Base-by-base conservation (phyloP, 352 stramenopile species). In the Globisporangium middletonii region DNA sequence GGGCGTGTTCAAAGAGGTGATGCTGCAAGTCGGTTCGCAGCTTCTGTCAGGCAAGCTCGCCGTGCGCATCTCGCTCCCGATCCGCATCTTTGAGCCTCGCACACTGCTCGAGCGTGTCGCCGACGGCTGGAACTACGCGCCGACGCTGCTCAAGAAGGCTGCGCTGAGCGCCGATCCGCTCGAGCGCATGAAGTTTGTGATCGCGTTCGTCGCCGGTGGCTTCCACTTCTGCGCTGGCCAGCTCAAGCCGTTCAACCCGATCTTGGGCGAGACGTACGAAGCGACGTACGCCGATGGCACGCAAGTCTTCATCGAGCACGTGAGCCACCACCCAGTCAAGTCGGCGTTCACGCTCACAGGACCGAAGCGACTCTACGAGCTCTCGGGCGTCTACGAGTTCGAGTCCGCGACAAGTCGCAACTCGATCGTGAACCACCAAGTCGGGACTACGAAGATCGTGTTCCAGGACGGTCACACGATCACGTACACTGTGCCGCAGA, bases 181-280 rank as follows among this genome's bases (percentile, higher is more conserved):
- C 18, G 79, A 90, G 54, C 77, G 82, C 15, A 72, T 92, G 65
- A 86, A 88, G 63, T 69, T 78, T 37, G 68, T 88, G 3, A 88
- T 92, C 60, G 69, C 76, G 41, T 92, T 90, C 50, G 75, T 83
- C 23, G 68, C 75, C 3, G 77, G 73, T 23, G 82, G 82, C 1
- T 67, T 88, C 28, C 82, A 92, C 60, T 89, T 88, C 59, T 89
- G 82, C 49, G 61, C 84, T 30, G 76, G 78, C 6, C 80, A 89
- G 56, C 66, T 83, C 51, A 92, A 92, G 57, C 83, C 83, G 4
- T 92, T 92, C 64, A 92, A 89, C 56, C 83, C 83, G 42, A 89
- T 92, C 33, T 41, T 92, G 33, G 83, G 80, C 16, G 83, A 92
- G 62, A 92, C 83, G 6, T 89, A 90, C 62, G 63, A 93, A 37